Percentiles rank a stretch among this genome's conserved stretches.
Evolutionary conservation across 1,284 basidiomycete species (phyloP).

Genomic region (Fistulinella cinereoalba): DNA sequence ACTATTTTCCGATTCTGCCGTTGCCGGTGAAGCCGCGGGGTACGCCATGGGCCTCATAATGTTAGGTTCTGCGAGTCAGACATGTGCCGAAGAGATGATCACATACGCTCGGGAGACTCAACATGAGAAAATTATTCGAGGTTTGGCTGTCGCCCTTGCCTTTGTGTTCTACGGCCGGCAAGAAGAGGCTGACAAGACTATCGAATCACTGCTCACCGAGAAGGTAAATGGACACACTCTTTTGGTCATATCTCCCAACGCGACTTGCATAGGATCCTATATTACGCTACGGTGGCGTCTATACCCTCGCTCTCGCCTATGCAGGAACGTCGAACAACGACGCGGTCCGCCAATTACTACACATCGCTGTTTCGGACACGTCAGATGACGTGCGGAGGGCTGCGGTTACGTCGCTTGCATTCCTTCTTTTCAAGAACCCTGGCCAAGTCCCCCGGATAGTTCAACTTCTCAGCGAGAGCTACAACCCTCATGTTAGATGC

Average conservation of each 20-base stretch:
- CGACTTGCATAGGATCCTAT: slow-evolving; percentile 75
- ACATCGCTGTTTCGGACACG: slow-evolving; percentile 95
- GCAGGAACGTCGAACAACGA: slow-evolving; percentile 93
- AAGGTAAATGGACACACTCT: slow-evolving; percentile 55
- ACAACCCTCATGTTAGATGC: slow-evolving; percentile 97
- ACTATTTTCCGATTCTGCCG: slow-evolving; percentile 89
- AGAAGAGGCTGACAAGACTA: slow-evolving; percentile 80
- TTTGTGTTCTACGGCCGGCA: slow-evolving; percentile 90
- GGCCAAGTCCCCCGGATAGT: slow-evolving; percentile 92
- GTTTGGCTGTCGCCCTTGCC: slow-evolving; percentile 86
- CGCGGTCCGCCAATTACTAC: slow-evolving; percentile 85
- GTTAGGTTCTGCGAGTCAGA: slow-evolving; percentile 83
- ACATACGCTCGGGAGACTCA: slow-evolving; percentile 93
- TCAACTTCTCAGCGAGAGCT: slow-evolving; percentile 93
- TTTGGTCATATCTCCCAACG: background rate
- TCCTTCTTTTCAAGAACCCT: slow-evolving; percentile 94
- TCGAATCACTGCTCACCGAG: slow-evolving; percentile 75
- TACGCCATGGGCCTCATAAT: slow-evolving; percentile 96
- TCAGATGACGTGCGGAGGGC: slow-evolving; percentile 94
- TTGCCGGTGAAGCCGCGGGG: slow-evolving; percentile 91
- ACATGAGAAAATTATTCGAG: slow-evolving; percentile 97
- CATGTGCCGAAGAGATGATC: slow-evolving; percentile 88
- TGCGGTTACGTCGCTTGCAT: slow-evolving; percentile 91
- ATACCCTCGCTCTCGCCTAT: slow-evolving; percentile 91
- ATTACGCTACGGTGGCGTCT: slow-evolving; percentile 93